Conservation (phyloP, 139 green algal species). For the Haematococcus sp. region DNA sequence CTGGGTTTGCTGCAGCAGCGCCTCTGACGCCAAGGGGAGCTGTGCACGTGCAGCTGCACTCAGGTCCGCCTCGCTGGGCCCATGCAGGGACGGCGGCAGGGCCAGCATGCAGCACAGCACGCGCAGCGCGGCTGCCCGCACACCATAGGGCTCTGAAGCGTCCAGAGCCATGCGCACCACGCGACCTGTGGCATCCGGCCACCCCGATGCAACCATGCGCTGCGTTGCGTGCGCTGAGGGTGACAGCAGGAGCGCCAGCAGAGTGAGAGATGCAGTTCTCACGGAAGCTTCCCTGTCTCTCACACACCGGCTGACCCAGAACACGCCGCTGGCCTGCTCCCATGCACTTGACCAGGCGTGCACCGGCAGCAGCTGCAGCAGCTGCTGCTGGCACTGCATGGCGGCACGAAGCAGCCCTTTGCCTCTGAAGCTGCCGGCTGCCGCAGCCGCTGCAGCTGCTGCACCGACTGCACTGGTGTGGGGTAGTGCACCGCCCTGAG, state of each 20-base stretch:
- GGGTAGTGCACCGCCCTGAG: not conserved
- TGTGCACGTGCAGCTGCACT: not conserved
- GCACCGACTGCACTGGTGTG: not conserved
- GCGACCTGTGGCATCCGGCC: slow-evolving; percentile 38
- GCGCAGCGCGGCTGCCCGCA: slow-evolving; percentile 38
- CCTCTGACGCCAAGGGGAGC: slow-evolving; percentile 8
- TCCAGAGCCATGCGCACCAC: slow-evolving; percentile 21
- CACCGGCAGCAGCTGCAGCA: slow-evolving; percentile 29
- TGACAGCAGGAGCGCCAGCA: slow-evolving; percentile 29
- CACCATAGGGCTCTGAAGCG: slow-evolving; percentile 15
- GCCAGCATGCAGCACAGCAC: slow-evolving; percentile 16
- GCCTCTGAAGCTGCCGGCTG: slow-evolving; percentile 34
- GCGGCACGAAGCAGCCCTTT: slow-evolving; percentile 35
- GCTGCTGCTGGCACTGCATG: slow-evolving; percentile 28
- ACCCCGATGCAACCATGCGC: slow-evolving; percentile 35
- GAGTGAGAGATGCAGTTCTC: not conserved
- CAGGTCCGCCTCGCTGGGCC: not conserved
- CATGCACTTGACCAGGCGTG: slow-evolving; percentile 29
- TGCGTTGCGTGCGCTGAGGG: slow-evolving; percentile 29
- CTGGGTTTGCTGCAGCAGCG: slow-evolving; percentile 26
- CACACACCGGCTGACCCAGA: slow-evolving; percentile 34
- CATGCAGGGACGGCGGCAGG: not conserved
- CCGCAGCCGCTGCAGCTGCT: not conserved
- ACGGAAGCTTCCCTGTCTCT: too few species aligned
- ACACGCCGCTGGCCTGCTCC: slow-evolving; percentile 45